Conservation (phyloP, 805 yeast species). For the Kregervanrija pseudodelftensis region DNA sequence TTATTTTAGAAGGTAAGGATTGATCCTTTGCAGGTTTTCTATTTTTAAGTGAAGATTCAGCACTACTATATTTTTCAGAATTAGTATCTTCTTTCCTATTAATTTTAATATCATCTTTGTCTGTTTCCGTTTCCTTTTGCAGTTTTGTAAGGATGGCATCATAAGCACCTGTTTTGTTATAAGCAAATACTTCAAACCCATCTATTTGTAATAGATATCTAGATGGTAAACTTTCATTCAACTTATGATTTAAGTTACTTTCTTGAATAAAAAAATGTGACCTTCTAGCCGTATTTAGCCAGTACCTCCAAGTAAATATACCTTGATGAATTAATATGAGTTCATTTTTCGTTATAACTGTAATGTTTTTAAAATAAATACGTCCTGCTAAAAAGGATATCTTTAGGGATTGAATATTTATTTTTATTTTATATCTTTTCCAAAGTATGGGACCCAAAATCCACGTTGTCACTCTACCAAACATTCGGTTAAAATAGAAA, state of each 20-base stretch:
- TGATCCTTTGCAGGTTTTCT: no score
- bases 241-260: slow-evolving; percentile 16
- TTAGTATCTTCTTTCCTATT: no score
- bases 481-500: slow-evolving; percentile 68
- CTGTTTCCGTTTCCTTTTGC: slow-evolving; percentile 5
- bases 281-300: slow-evolving; percentile 50
- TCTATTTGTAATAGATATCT: slow-evolving; percentile 52
- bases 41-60: no score
- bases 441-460: slow-evolving; percentile 51
- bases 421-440: slow-evolving; percentile 48
- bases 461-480: slow-evolving; percentile 54
- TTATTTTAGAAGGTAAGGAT: no score
- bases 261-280: slow-evolving; percentile 27
- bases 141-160: slow-evolving; percentile 29
- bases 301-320: slow-evolving; percentile 83
- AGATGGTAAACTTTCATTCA: slow-evolving; percentile 46
- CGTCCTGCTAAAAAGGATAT: slow-evolving; percentile 80
- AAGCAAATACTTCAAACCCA: slow-evolving; percentile 79
- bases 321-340: slow-evolving; percentile 67
- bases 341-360: slow-evolving; percentile 66
- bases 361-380: slow-evolving; percentile 65
- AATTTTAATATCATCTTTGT: background rate
- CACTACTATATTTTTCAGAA: no score
- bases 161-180: slow-evolving; percentile 74
- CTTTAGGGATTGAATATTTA: slow-evolving; percentile 68